Evolutionary conservation across 108 stramenopile genomes (phyloP).

Genomic region (Cyclotella distinguenda): DNA sequence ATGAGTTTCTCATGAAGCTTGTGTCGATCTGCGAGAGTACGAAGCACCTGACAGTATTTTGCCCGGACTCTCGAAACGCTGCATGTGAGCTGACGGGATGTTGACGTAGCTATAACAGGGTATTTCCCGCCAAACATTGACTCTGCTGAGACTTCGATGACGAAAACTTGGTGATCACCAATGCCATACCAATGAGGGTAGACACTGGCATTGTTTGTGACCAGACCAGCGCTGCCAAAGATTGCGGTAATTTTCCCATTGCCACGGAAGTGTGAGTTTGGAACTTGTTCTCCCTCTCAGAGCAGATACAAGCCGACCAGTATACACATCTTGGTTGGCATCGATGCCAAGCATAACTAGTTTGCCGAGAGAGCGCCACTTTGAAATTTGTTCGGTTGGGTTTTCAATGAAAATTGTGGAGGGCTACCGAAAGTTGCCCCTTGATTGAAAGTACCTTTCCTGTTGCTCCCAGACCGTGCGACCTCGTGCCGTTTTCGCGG

Average conservation of each 20-base stretch:
- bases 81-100: not conserved
- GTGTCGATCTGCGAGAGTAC: not conserved
- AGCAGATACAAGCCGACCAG: not conserved
- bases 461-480: too few species aligned
- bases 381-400: not conserved
- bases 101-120: not conserved
- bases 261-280: too few species aligned
- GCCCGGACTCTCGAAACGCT: not conserved
- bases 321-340: conserved; percentile 8
- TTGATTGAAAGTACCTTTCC: too few species aligned
- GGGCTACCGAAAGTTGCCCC: not conserved
- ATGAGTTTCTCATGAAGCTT: not conserved
- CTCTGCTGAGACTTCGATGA: conserved; percentile 6
- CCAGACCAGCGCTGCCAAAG: not conserved
- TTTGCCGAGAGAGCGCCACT: not conserved
- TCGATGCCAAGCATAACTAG: not conserved
- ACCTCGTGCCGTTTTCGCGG: too few species aligned
- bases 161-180: conserved; percentile 23
- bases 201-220: not conserved
- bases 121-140: conserved; percentile 6
- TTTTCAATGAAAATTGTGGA: not conserved
- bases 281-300: not conserved
- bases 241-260: conserved; percentile 1
- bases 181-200: conserved; percentile 3
- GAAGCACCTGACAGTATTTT: not conserved